Evolutionary conservation across 2,329 filamentous ascomycete genomes (phyloP).

Genomic region (Akanthomyces uredinophilus): DNA sequence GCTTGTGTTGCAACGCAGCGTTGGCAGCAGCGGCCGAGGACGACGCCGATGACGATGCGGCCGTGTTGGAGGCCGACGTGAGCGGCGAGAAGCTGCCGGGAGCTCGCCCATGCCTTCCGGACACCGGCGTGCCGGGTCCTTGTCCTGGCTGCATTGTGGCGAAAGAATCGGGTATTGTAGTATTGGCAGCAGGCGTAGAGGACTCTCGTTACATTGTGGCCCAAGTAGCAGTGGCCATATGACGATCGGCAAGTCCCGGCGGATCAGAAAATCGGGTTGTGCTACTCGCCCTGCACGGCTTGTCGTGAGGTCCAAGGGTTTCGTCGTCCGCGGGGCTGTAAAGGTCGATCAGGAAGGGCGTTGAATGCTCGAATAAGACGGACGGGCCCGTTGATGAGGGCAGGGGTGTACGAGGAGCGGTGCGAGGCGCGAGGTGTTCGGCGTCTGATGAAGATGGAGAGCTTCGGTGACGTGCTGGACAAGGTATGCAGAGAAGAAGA

Average conservation of each 20-base stretch:
- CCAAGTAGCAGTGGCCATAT: neutral
- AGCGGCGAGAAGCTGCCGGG: slow-evolving; percentile 55
- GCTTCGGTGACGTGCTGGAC: neutral
- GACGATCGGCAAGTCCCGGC: neutral
- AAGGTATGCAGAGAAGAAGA: neutral
- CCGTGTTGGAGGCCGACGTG: slow-evolving; percentile 25
- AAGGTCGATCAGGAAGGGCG: neutral
- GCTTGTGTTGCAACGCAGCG: slow-evolving; percentile 13
- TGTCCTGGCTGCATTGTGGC: slow-evolving; percentile 43
- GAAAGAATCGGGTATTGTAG: slow-evolving; percentile 21
- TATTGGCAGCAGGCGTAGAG: neutral
- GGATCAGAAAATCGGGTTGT: neutral
- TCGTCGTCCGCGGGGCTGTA: neutral
- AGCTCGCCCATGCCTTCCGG: slow-evolving; percentile 39
- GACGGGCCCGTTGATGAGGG: neutral
- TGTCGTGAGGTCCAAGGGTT: neutral
- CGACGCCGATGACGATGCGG: slow-evolving; percentile 16
- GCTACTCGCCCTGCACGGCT: neutral
- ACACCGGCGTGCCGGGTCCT: slow-evolving; percentile 22
- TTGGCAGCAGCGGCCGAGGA: slow-evolving; percentile 22
- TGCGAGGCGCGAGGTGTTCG: neutral
- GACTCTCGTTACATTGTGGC: slow-evolving; percentile 2
- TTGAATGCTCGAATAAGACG: neutral
- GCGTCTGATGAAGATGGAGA: neutral
- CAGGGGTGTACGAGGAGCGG: neutral